Conservation (phyloP, 1,284 basidiomycete genomes). For the Tilletia indica region DNA sequence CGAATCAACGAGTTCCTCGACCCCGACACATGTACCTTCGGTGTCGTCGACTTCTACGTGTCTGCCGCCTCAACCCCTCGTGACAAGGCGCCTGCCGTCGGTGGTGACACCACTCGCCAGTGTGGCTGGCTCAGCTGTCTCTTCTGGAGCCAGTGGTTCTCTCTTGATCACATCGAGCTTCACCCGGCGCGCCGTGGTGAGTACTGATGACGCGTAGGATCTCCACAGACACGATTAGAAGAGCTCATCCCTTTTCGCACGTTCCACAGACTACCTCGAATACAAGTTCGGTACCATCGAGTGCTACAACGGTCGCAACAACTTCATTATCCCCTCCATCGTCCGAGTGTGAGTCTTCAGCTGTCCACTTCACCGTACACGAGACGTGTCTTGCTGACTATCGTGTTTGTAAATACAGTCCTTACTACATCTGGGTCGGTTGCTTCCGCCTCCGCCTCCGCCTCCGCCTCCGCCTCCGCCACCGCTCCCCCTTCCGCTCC, state of each 20-base stretch:
- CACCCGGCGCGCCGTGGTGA: constrained; percentile 66
- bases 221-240: not conserved
- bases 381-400: not conserved
- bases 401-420: constrained; percentile 55
- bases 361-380: constrained; percentile 47
- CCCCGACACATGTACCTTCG: constrained; percentile 67
- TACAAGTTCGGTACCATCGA: constrained; percentile 73
- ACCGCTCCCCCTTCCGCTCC: too few relatives aligned
- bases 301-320: constrained; percentile 71
- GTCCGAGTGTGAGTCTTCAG: constrained; percentile 62
- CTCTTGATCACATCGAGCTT: constrained; percentile 73
- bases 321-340: constrained; percentile 68
- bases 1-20: constrained; percentile 70
- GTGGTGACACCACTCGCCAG: constrained; percentile 69
- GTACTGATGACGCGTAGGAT: not conserved
- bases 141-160: constrained; percentile 70
- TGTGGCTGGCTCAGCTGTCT: constrained; percentile 72
- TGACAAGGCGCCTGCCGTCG: constrained; percentile 62
- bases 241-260: not conserved
- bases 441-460: constrained; percentile 69
- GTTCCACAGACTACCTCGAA: constrained; percentile 67
- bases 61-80: constrained; percentile 65
- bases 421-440: constrained; percentile 76
- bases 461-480: too few relatives aligned
- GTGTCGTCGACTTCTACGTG: constrained; percentile 78